These are phyloP conservation scores for Epichloe elymi DNA, from an alignment of 2,329 filamentous ascomycete genomes.

Conservation along the genomic window DNA sequence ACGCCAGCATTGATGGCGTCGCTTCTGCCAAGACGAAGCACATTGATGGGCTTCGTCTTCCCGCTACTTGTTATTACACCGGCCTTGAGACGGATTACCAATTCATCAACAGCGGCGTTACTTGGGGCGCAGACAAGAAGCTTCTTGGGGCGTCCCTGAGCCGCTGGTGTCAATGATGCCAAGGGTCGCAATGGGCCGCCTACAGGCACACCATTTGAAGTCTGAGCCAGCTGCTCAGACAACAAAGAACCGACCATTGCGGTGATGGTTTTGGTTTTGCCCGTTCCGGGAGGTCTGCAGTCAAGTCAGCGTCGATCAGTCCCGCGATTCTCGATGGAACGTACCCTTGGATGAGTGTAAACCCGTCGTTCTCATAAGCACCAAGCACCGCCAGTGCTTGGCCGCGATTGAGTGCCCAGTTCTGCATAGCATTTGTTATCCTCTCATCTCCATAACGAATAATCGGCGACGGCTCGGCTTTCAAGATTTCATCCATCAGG, in stretches of 20 bases:
- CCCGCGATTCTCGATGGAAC: constrained; percentile 9
- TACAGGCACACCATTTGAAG: constrained; percentile 19
- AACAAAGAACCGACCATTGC: constrained; percentile 80
- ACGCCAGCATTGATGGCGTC: constrained; percentile 88
- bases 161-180: constrained; percentile 9
- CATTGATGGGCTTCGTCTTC: constrained; percentile 61
- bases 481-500: constrained; percentile 80
- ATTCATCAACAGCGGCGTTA: constrained; percentile 92
- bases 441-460: constrained; percentile 67
- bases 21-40: constrained; percentile 78
- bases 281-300: constrained; percentile 73
- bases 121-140: constrained; percentile 94
- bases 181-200: constrained; percentile 17
- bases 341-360: constrained; percentile 86
- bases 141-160: constrained; percentile 50
- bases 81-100: constrained; percentile 82
- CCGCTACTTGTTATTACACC: constrained; percentile 72
- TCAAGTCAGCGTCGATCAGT: constrained; percentile 16
- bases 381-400: constrained; percentile 88
- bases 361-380: constrained; percentile 89
- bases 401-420: constrained; percentile 74
- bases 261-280: constrained; percentile 96
- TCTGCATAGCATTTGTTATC: constrained; percentile 54
- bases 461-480: constrained; percentile 80
- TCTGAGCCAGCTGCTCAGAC: constrained; percentile 24